Evolutionary conservation across 768 basidiomycete genomes (phyloP).

Genomic region (Rhodotorula taiwanensis): DNA sequence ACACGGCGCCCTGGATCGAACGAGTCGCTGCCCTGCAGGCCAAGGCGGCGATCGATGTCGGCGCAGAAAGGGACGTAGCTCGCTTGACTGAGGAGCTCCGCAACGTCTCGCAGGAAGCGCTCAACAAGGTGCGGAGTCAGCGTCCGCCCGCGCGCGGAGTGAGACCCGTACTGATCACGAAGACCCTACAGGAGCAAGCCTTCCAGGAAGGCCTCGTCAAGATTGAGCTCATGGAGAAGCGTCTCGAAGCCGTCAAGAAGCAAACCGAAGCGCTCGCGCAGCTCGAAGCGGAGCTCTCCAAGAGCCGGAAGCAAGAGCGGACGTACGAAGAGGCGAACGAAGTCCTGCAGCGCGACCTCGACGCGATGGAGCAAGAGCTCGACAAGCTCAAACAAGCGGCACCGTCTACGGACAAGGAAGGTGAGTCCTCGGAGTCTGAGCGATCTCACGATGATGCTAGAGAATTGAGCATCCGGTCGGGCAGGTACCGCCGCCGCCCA

Average conservation of each 20-base stretch:
- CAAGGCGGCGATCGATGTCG: constrained; percentile 73
- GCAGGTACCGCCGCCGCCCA: constrained; percentile 43
- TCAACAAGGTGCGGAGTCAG: constrained; percentile 48
- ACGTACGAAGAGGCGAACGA: constrained; percentile 91
- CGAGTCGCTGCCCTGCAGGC: constrained; percentile 78
- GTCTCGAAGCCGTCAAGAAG: constrained; percentile 83
- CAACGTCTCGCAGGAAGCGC: constrained; percentile 72
- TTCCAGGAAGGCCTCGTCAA: constrained; percentile 85
- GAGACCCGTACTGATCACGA: neutral
- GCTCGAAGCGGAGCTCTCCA: constrained; percentile 70
- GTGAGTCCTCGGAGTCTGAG: constrained; percentile 48
- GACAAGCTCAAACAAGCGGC: constrained; percentile 63
- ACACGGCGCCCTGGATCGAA: constrained; percentile 74
- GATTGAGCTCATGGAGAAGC: constrained; percentile 88
- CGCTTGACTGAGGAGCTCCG: constrained; percentile 86
- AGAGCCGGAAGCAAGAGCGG: constrained; percentile 77
- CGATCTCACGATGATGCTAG: too few relatives aligned
- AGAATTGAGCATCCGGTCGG: neutral
- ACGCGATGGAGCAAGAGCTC: constrained; percentile 79
- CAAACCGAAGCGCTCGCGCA: constrained; percentile 68
- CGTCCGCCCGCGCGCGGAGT: neutral
- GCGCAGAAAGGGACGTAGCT: constrained; percentile 79
- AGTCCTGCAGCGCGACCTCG: constrained; percentile 80
- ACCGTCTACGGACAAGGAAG: constrained; percentile 61
- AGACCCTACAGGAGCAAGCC: constrained; percentile 63